Evolutionary conservation across 148 eudicot species (phyloP).

Genomic region (Suaeda aralocaspica): DNA sequence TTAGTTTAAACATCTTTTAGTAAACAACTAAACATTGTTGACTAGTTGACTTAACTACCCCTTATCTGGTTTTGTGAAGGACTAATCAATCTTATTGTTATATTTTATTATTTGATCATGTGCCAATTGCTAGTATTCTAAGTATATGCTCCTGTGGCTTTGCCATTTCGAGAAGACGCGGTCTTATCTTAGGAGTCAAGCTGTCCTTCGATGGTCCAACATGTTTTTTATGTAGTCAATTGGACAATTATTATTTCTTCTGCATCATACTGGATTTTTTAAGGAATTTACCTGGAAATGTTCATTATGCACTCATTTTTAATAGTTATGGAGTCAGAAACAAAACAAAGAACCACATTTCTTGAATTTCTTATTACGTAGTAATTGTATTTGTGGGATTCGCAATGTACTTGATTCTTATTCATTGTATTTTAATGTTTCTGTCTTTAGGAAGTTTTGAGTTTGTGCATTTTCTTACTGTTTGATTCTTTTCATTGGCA

Average conservation of each 20-base stretch:
- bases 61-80: too few species aligned
- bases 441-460: too few species aligned
- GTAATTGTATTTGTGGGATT: neutral
- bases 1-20: too few species aligned
- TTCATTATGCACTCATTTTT: neutral
- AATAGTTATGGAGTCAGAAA: neutral
- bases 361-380: neutral
- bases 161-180: too few species aligned
- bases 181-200: too few species aligned
- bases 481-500: constrained; percentile 5
- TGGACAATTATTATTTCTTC: too few species aligned
- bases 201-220: constrained; percentile 14
- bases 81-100: neutral
- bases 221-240: neutral
- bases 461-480: neutral
- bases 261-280: too few species aligned
- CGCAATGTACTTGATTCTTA: neutral
- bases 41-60: too few species aligned
- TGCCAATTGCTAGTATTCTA: neutral
- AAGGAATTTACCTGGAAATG: neutral
- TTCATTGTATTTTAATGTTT: neutral
- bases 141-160: too few species aligned
- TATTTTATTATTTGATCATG: neutral
- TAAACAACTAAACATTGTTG: too few species aligned
- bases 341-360: neutral